Evolutionary conservation across 2,329 filamentous ascomycete genomes (phyloP), one percentile per base, ranked within the genome.

Genomic region (Lachnellula hyalina): DNA sequence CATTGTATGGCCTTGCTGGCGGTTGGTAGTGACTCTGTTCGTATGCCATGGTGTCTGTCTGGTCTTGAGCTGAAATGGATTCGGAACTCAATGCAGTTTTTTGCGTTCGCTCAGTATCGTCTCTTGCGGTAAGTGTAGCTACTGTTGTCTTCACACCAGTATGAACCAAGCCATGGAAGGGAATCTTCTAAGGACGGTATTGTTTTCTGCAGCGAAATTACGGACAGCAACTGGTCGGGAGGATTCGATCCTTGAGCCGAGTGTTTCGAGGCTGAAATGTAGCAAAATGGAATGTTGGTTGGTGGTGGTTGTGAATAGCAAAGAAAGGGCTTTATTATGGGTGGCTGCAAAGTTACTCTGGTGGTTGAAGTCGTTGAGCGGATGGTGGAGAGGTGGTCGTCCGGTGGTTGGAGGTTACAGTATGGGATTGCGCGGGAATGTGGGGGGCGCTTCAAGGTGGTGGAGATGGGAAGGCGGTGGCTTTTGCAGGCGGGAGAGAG

Each of bases 1-100:
- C 65, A 55, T 66, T 64, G 42, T 67, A 67, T n/a, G 64, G 63
- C 19, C 64, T 60, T 53, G 65, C 64, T 19, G 62, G 63, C 44
- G 58, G 61, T 55, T 67, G 63, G 51, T 67, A 66, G 47, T 64
- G 62, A 45, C 57, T 58, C 48, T 67, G 66, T 55, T 68, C 63
- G 57, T 68, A 68, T 23, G 67, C 61, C 68, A 70, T 70, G 45
- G 45, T 63, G 53, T 38, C 25, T 63, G 53, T 38, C 25, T 25
- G 25, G 25, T 38, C 47, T 15, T 6, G 40, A 42, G 40, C 15
- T 6, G 40, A 42, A 19, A 15, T 42, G 25, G 25, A 25, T 19
- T 9, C 19, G 9, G 40, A 42, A 5, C 9, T 19, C n/a, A 42
- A 42, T 14, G 19, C 15, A 42, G 5, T 7, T 6, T 15, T 42